phyloP scores from a whole-genome alignment of 2,329 filamentous ascomycete genomes.

The Epichloe baconii region DNA sequence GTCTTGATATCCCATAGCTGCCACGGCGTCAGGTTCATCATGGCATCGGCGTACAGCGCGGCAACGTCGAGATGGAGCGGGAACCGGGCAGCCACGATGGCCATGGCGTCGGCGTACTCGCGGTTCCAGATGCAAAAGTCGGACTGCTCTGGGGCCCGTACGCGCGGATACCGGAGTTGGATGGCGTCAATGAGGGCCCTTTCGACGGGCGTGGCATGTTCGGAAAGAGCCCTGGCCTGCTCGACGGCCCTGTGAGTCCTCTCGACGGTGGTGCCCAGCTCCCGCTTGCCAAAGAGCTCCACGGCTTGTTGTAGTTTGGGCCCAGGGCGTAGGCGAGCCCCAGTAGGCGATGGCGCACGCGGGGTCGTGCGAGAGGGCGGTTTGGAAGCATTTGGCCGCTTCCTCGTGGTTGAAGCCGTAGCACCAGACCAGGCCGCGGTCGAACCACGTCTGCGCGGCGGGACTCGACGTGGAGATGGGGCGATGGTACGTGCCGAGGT shows the following conservation, averaged over 20 bases:
- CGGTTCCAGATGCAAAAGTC: slow-evolving; percentile 32
- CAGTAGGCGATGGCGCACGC: slow-evolving; percentile 52
- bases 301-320: slow-evolving; percentile 67
- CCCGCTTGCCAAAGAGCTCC: slow-evolving; percentile 52
- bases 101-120: slow-evolving; percentile 27
- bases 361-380: slow-evolving; percentile 40
- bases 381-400: slow-evolving; percentile 49
- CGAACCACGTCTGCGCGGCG: slow-evolving; percentile 53
- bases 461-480: slow-evolving; percentile 36
- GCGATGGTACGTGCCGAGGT: slow-evolving; percentile 48
- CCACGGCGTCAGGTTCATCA: slow-evolving; percentile 37
- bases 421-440: slow-evolving; percentile 58
- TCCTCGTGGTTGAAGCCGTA: slow-evolving; percentile 71
- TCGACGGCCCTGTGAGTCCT: slow-evolving; percentile 18
- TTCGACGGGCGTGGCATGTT: slow-evolving; percentile 29
- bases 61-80: slow-evolving; percentile 27
- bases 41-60: slow-evolving; percentile 26
- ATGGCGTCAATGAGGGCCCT: slow-evolving; percentile 51
- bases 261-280: slow-evolving; percentile 37
- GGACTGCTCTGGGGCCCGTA: slow-evolving; percentile 27
- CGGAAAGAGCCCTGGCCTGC: slow-evolving; percentile 13
- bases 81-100: slow-evolving; percentile 19
- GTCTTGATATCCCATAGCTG: slow-evolving; percentile 28
- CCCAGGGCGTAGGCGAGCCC: slow-evolving; percentile 58
- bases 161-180: slow-evolving; percentile 42